These are phyloP conservation scores for Aspergillus uvarum DNA, from an alignment of 2,329 filamentous ascomycete species.

Conservation along the genomic window DNA sequence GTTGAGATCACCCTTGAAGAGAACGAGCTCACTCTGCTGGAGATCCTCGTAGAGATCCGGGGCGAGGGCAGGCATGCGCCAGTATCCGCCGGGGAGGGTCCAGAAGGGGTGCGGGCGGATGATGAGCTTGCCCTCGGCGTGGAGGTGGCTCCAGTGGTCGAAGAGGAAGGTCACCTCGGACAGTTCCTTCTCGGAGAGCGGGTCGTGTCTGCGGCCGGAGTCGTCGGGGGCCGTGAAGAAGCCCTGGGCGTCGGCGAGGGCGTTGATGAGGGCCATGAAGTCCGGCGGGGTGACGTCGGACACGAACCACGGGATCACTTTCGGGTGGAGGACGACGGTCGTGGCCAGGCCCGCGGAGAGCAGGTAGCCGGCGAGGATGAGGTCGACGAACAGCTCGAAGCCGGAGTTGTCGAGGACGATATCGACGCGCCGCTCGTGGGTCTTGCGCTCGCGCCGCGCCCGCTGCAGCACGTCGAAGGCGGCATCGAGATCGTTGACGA, in stretches of 20 bases:
- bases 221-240: slow-evolving; percentile 80
- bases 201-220: slow-evolving; percentile 55
- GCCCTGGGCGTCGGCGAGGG: slow-evolving; percentile 70
- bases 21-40: slow-evolving; percentile 77
- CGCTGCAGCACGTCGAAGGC: slow-evolving; percentile 69
- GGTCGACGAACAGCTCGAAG: slow-evolving; percentile 94
- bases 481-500: slow-evolving; percentile 76
- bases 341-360: slow-evolving; percentile 83
- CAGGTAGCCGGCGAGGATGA: slow-evolving; percentile 87
- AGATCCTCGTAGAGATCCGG: slow-evolving; percentile 72
- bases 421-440: slow-evolving; percentile 73
- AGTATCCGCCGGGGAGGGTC: slow-evolving; percentile 85
- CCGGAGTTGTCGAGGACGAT: slow-evolving; percentile 96
- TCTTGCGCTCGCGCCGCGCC: slow-evolving; percentile 62
- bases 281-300: slow-evolving; percentile 88
- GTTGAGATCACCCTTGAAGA: slow-evolving; percentile 98
- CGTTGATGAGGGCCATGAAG: slow-evolving; percentile 77
- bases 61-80: slow-evolving; percentile 73
- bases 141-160: slow-evolving; percentile 73
- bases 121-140: slow-evolving; percentile 79
- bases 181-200: slow-evolving; percentile 67
- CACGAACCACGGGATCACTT: slow-evolving; percentile 97
- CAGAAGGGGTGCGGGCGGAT: slow-evolving; percentile 87
- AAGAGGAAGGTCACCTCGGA: slow-evolving; percentile 74
- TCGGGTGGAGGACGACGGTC: slow-evolving; percentile 83